Percentiles rank a stretch among this genome's conserved stretches.
Evolutionary conservation across 148 eudicot species (phyloP).

Genomic region (Spergularia bocconei): DNA sequence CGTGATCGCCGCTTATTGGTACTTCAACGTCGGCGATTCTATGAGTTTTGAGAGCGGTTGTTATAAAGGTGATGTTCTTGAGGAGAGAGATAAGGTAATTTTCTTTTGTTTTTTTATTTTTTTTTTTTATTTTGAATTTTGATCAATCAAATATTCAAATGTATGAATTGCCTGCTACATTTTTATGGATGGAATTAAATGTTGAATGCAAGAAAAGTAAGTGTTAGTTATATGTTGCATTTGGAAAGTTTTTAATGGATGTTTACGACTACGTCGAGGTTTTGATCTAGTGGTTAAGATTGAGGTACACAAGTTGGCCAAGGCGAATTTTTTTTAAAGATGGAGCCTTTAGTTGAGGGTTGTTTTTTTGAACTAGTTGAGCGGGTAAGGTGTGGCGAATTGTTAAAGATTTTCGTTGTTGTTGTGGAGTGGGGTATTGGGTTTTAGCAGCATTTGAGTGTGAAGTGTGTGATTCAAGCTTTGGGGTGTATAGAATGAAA

Average conservation of each 20-base stretch:
- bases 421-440: too few species aligned
- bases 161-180: neutral
- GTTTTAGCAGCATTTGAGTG: neutral
- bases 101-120: too few species aligned
- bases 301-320: neutral
- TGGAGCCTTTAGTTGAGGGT: neutral
- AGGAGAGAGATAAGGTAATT: conserved; percentile 41
- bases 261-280: neutral
- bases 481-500: neutral
- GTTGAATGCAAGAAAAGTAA: neutral
- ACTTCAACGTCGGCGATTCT: conserved; percentile 24
- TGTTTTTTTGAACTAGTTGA: neutral
- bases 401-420: too few species aligned
- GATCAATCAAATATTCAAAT: too few species aligned
- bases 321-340: neutral
- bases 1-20: conserved; percentile 47
- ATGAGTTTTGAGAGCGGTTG: conserved; percentile 21
- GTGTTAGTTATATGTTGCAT: neutral
- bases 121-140: neutral
- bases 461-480: neutral
- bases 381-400: neutral
- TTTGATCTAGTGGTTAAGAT: conserved; percentile 1
- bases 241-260: neutral
- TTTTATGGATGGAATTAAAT: neutral
- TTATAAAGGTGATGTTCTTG: conserved; percentile 24